Evolutionary conservation across 176 grass and related monocot genomes (phyloP).

Genomic region (Hordeum marinum): DNA sequence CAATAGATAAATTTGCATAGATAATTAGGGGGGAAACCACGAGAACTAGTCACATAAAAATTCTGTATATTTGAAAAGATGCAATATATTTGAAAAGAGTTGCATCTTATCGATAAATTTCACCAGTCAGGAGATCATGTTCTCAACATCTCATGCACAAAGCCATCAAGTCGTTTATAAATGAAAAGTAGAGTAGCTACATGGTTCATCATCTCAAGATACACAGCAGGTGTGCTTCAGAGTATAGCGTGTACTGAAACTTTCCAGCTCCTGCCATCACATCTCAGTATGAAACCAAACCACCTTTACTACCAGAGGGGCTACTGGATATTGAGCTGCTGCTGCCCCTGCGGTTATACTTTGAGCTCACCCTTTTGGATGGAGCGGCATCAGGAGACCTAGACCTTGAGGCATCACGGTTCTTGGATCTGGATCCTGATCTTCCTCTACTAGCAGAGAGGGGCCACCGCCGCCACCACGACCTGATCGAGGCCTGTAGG

Average conservation of each 20-base stretch:
- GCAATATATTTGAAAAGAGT: not conserved
- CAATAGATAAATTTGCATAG: no score
- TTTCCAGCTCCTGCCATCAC: not conserved
- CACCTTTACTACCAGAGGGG: conserved; percentile 52
- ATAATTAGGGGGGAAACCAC: no score
- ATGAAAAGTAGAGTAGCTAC: not conserved
- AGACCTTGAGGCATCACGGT: conserved; percentile 11
- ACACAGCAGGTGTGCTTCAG: not conserved
- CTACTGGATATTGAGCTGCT: conserved; percentile 72
- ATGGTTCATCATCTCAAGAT: not conserved
- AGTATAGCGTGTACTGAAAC: not conserved
- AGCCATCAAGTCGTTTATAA: not conserved
- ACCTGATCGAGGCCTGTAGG: conserved; percentile 37
- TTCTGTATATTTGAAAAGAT: no score
- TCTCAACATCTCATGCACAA: not conserved
- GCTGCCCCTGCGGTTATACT: conserved; percentile 43
- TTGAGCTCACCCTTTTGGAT: conserved; percentile 27
- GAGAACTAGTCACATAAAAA: no score
- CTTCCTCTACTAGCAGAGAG: conserved; percentile 31
- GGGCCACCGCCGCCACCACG: conserved; percentile 5
- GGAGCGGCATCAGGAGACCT: conserved; percentile 43
- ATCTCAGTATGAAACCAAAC: conserved; percentile 65
- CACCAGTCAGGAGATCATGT: not conserved
- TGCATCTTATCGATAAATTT: not conserved
- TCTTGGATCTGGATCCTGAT: conserved; percentile 48